Base-by-base conservation (phyloP, 768 basidiomycete species). In the Suillus sp. region DNA sequence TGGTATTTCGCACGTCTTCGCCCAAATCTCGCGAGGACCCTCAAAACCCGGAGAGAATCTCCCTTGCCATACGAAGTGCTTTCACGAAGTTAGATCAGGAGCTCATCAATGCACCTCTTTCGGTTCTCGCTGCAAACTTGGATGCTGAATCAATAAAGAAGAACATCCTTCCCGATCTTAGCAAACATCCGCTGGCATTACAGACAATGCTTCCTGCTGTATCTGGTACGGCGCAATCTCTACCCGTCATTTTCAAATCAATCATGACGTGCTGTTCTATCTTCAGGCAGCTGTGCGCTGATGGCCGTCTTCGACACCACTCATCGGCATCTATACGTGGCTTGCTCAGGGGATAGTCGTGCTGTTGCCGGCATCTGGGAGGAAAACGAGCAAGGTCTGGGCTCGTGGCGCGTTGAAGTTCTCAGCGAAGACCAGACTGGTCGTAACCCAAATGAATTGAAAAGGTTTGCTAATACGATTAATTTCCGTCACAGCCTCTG, bases 371-470 rank as follows among this genome's bases (percentile, higher is more conserved):
- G 97, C 22, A 84, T 93, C 42, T 96, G 92, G 91, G 88, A 93
- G 66, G 83, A 86, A 58, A 82, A 82, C 4, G 75, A 74, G 3
- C 84, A 88, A 65, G 88, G 86, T 4, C 78, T 81, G 59, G 92
- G 92, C 13, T 82, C 80, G 59, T 99, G 97, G 97, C 85, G 88
- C 53, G 91, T 95, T 35, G 94, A 97, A 73, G 93, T 93, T n/a
- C 81, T 99, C 65, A 93, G 86, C 34, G 95, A 98, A 75, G 97
- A 99, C 72, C 96, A 98, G 79, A 98, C 96, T 8, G 97, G 95
- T 43, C 86, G 93, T 67, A 98, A 95, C 72, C 87, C 85, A 18
- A 89, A 85, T 53, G 97, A 99, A 76, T 78, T 90, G 30, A 84
- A 84, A 73, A 86, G 95, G 96, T 95, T 68, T 58, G 80, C 70